Percentiles rank a stretch among this genome's conserved stretches.
Conservation (phyloP, 1,284 basidiomycete genomes). For the Puccinia coronata region DNA sequence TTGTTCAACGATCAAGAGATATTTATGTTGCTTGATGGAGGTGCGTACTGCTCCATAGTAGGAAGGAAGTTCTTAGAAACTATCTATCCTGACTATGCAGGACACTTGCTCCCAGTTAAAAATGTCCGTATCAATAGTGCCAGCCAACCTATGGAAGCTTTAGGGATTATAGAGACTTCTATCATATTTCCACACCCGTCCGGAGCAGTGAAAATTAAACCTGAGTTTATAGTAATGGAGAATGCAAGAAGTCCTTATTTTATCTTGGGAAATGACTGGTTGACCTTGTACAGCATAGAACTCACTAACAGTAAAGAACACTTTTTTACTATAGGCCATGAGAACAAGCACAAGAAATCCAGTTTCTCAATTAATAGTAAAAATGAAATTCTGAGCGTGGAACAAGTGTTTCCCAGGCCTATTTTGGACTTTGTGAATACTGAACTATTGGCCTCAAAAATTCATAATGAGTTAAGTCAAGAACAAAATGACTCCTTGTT, state of each 20-base stretch:
- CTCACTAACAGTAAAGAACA: not conserved
- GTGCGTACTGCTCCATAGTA: slow-evolving; percentile 6
- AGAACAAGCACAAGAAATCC: not conserved
- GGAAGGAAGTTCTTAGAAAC: not conserved
- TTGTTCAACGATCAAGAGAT: not conserved
- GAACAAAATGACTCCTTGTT: not conserved
- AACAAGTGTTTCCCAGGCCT: not conserved
- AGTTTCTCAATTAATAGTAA: not conserved
- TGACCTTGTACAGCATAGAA: not conserved
- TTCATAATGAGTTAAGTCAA: not conserved
- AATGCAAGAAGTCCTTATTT: not conserved
- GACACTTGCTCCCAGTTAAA: not conserved
- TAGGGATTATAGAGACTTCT: not conserved
- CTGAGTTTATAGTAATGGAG: slow-evolving; percentile 4
- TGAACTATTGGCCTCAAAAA: not conserved
- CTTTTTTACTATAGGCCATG: slow-evolving; percentile 7
- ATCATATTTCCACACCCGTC: not conserved
- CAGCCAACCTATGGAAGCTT: not conserved
- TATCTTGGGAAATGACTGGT: not conserved
- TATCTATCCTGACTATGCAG: not conserved
- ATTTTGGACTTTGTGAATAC: not conserved
- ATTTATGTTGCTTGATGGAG: not conserved
- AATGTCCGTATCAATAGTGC: not conserved
- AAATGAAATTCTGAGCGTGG: not conserved
- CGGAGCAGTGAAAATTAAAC: not conserved